Conservation (phyloP, 345 rosid species). For the Eucalyptus victrix region DNA sequence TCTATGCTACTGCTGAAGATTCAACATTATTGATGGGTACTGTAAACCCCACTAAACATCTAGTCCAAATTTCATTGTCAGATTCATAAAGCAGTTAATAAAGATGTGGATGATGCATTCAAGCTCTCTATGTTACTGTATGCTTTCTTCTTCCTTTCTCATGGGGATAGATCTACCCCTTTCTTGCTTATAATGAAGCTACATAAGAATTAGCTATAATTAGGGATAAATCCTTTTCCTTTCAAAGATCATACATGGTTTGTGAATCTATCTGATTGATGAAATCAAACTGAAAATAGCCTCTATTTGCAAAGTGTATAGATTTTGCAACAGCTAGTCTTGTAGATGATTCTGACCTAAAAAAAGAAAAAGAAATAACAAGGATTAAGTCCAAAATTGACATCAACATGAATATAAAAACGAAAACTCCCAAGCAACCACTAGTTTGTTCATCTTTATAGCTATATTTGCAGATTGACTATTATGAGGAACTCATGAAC, state of each 20-base stretch:
- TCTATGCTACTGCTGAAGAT: background rate
- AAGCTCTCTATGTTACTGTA: background rate
- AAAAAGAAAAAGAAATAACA: background rate
- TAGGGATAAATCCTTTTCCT: background rate
- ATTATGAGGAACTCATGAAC: background rate
- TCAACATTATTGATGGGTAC: background rate
- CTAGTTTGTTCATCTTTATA: background rate
- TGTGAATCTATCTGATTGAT: background rate
- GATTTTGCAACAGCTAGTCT: too few relatives aligned
- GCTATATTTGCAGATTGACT: background rate
- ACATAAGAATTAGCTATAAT: background rate
- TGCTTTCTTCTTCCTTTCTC: background rate
- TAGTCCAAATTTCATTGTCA: background rate
- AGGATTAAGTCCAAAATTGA: background rate
- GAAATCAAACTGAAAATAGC: background rate
- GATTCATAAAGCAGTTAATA: background rate
- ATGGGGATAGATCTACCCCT: background rate
- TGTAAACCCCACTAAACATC: background rate
- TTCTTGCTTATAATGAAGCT: background rate
- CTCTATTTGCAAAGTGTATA: background rate
- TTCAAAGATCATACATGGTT: background rate
- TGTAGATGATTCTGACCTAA: background rate
- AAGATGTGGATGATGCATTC: background rate
- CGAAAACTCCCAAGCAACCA: background rate
- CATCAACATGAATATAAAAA: background rate